Evolutionary conservation across 2,329 filamentous ascomycete genomes (phyloP).

Genomic region (Microascus cirrosus): DNA sequence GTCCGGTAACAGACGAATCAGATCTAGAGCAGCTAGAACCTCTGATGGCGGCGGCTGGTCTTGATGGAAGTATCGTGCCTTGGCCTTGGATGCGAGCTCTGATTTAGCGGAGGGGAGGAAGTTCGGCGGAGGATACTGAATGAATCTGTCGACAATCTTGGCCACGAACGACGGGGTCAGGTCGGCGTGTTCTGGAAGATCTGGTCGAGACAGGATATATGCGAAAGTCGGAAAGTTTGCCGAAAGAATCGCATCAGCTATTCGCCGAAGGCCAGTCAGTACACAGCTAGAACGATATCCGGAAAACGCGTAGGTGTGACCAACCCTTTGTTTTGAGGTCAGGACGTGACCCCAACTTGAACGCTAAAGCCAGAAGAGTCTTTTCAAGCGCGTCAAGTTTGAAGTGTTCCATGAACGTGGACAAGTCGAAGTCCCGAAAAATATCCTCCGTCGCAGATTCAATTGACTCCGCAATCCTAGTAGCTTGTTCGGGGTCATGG

Average conservation of each 20-base stretch:
- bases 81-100: slow-evolving; percentile 56
- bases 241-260: slow-evolving; percentile 83
- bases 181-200: slow-evolving; percentile 53
- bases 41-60: slow-evolving; percentile 58
- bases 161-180: slow-evolving; percentile 61
- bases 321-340: slow-evolving; percentile 85
- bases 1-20: slow-evolving; percentile 54
- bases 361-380: slow-evolving; percentile 77
- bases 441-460: slow-evolving; percentile 85
- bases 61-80: slow-evolving; percentile 54
- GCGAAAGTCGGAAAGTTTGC: slow-evolving; percentile 70
- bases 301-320: background rate
- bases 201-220: slow-evolving; percentile 58
- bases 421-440: slow-evolving; percentile 93
- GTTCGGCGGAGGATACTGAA: slow-evolving; percentile 76
- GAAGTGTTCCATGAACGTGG: slow-evolving; percentile 92
- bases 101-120: slow-evolving; percentile 67
- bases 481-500: slow-evolving; percentile 69
- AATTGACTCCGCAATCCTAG: slow-evolving; percentile 87
- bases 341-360: slow-evolving; percentile 68
- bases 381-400: slow-evolving; percentile 82
- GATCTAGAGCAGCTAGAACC: slow-evolving; percentile 58
- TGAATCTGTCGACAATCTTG: slow-evolving; percentile 72
- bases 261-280: slow-evolving; percentile 5
- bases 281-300: slow-evolving; percentile 3